Percentiles rank a stretch among this genome's conserved stretches.
These are phyloP conservation scores for Sordariomycetes sp. DNA, from an alignment of 2,329 filamentous ascomycete genomes.

Conservation along the genomic window DNA sequence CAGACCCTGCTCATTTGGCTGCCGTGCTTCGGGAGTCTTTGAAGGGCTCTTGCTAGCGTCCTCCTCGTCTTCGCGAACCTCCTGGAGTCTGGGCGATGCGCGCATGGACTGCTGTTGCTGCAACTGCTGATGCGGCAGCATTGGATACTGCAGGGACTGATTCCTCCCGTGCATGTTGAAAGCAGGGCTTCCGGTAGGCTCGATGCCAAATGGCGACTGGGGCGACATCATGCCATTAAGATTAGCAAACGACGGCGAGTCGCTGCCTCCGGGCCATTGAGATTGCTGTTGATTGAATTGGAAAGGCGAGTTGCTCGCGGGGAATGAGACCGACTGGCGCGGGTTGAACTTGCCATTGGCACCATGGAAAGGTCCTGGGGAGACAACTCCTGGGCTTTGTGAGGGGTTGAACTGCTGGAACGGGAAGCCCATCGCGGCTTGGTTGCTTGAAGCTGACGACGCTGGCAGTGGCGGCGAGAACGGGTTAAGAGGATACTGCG, in stretches of 20 bases:
- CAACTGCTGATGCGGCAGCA: conserved; percentile 48
- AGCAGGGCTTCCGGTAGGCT: conserved; percentile 31
- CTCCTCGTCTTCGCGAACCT: conserved; percentile 67
- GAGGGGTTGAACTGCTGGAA: conserved; percentile 53
- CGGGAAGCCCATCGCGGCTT: conserved; percentile 34
- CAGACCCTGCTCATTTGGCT: conserved; percentile 55
- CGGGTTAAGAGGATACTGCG: conserved; percentile 64
- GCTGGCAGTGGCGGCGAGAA: conserved; percentile 80
- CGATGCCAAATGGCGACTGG: conserved; percentile 50
- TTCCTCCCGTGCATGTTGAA: conserved; percentile 44
- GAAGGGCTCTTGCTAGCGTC: conserved; percentile 45
- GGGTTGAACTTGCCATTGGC: conserved; percentile 54
- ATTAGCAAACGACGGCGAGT: conserved; percentile 54
- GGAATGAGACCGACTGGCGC: conserved; percentile 63
- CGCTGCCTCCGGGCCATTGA: conserved; percentile 48
- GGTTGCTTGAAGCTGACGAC: conserved; percentile 60
- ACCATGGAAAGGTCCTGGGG: conserved; percentile 61
- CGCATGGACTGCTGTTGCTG: conserved; percentile 43
- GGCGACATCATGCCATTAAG: conserved; percentile 52
- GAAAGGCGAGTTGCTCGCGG: conserved; percentile 55
- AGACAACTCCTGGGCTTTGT: conserved; percentile 56
- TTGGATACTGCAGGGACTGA: conserved; percentile 49
- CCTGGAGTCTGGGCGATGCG: conserved; percentile 55
- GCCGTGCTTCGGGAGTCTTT: conserved; percentile 41
- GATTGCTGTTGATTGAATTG: conserved; percentile 55